Base-by-base conservation (phyloP, 2,329 filamentous ascomycete species). In the Cercospora sp. region DNA sequence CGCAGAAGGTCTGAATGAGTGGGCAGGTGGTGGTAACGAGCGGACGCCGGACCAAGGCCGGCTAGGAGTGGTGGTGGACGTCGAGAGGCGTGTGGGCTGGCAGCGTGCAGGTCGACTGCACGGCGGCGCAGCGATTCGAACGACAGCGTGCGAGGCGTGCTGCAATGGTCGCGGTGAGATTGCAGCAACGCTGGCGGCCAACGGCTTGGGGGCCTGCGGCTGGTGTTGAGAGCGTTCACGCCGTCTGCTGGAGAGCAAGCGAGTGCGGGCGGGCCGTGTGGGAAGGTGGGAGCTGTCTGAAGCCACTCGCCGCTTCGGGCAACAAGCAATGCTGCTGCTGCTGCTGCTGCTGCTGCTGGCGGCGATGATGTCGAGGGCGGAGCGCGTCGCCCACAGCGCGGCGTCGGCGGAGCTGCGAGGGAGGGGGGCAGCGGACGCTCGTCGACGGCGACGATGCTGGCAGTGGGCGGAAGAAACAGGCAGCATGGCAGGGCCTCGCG, bases 31-130 rank as follows among this genome's bases (percentile, higher is more conserved):
- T 36, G 65, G 69, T 65, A 76, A 74, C 74, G 75, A 77, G 65
- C 71, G 75, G 72, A 76, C 74, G 72, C 69, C 72, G 74, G 73
- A 73, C 65, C 67, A 68, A 75, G 70, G 73, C 74, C 75, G 72
- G 69, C 72, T 65, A 57, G 53, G 61, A 69, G 60, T 26, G 30
- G 18, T n/a, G 61, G 23, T 53, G 28, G 45, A 55, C 53, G 53
- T 28, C 60, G 48, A 42, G 60, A 53, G 60, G 42, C 28, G 36
- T 53, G 39, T 30, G 59, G 58, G 23, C 26, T 23, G 30, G 59
- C 48, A 39, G 45, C 30, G 64, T 39, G 58, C 58, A 62, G 42
- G 23, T 66, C 59, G 51, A 66, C 58, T 66, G 42, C 57, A 28
- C 48, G 20, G 30, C 53, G 9, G 30, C 53, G 53, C 45, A 51